Percentiles rank a stretch among this genome's conserved stretches.
Conservation (phyloP, 1,284 basidiomycete genomes). For the Tremellales sp. region DNA sequence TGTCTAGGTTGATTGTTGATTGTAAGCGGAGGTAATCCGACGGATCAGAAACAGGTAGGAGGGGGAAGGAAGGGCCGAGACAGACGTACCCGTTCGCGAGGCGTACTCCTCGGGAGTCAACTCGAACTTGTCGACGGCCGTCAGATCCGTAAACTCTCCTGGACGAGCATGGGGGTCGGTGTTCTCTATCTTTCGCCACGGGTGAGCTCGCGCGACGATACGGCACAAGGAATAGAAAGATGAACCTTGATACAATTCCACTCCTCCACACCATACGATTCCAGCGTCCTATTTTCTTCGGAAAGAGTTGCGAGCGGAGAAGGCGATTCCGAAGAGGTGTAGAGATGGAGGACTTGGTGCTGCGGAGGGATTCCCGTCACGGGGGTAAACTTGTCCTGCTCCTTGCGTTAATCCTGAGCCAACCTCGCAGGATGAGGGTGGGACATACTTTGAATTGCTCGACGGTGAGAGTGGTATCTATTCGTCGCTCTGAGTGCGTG, state of each 20-base stretch:
- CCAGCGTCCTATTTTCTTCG: constrained; percentile 65
- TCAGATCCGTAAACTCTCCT: constrained; percentile 69
- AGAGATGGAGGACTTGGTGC: constrained; percentile 66
- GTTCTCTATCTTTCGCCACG: constrained; percentile 62
- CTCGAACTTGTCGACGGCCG: constrained; percentile 90
- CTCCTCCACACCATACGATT: constrained; percentile 63
- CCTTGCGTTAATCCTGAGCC: neutral
- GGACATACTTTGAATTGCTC: constrained; percentile 68
- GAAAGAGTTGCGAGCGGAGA: constrained; percentile 57
- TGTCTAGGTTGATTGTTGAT: constrained; percentile 56
- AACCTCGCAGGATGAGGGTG: neutral
- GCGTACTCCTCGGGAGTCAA: constrained; percentile 79
- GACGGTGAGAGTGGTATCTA: constrained; percentile 69
- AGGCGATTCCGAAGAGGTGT: constrained; percentile 56
- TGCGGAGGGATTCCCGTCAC: constrained; percentile 81
- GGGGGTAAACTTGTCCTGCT: constrained; percentile 74
- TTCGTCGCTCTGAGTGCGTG: constrained; percentile 77
- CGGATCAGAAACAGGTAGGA: constrained; percentile 1
- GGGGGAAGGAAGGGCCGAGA: neutral
- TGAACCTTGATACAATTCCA: constrained; percentile 61
- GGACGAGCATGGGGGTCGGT: constrained; percentile 61
- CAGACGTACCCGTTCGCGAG: constrained; percentile 61
- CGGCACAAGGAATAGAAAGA: neutral
- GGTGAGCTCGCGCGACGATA: neutral
- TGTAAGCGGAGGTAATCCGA: neutral